A percentile compares a stretch with the other conserved stretches of the same genome.
phyloP scores from a whole-genome alignment of 1,139 yeast genomes.

The Hansenula lynferdii region DNA sequence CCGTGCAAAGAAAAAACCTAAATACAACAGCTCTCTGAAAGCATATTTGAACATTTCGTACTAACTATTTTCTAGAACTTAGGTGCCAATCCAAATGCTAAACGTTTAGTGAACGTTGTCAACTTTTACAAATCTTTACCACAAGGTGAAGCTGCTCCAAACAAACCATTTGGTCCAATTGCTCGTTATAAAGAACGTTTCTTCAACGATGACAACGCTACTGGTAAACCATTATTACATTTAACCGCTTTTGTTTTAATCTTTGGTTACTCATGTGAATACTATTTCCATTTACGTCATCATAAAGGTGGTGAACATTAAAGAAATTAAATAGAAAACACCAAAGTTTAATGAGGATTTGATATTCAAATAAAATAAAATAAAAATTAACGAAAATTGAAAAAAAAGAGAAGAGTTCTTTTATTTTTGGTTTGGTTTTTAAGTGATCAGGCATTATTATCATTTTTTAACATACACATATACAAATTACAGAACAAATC shows the following conservation, averaged over 20 bases:
- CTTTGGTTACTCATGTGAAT: conserved; percentile 89
- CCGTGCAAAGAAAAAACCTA: too few species aligned
- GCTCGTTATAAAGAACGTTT: conserved; percentile 76
- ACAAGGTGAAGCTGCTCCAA: conserved; percentile 81
- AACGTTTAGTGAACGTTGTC: conserved; percentile 94
- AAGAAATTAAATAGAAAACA: conserved; percentile 11
- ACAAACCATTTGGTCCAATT: conserved; percentile 65
- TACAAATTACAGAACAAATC: background rate
- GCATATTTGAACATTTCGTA: conserved; percentile 20
- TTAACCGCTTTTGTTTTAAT: conserved; percentile 64
- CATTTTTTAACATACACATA: background rate
- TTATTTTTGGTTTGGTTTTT: background rate
- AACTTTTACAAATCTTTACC: conserved; percentile 95
- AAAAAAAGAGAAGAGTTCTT: background rate
- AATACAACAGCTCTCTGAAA: too few species aligned
- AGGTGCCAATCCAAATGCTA: conserved; percentile 93
- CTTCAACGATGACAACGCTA: conserved; percentile 74
- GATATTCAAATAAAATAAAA: background rate
- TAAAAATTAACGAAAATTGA: background rate
- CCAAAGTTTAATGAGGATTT: background rate
- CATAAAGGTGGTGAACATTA: conserved; percentile 29
- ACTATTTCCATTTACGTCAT: conserved; percentile 81
- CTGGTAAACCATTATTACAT: conserved; percentile 80
- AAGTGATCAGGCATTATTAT: background rate
- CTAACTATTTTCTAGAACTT: conserved; percentile 60